Conservation (phyloP, 108 stramenopile genomes). For the Cyclotella choctawhatcheeana region DNA sequence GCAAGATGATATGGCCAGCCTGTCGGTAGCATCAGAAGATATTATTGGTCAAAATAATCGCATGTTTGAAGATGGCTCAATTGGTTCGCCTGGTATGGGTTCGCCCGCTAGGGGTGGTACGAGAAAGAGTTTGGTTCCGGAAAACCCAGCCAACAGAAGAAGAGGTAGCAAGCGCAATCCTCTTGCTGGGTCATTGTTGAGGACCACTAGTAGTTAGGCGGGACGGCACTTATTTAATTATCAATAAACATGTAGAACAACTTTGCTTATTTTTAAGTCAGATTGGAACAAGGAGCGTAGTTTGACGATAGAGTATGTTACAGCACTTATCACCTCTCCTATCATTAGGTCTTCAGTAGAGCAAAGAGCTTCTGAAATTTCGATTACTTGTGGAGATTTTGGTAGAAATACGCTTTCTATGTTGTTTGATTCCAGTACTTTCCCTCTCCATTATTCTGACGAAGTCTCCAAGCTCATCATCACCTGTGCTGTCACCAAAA, state of each 20-base stretch:
- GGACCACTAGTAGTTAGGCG: too few species aligned
- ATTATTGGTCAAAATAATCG: neutral
- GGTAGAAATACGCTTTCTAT: neutral
- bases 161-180: neutral
- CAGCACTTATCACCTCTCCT: neutral
- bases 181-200: too few species aligned
- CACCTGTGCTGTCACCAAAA: slow-evolving; percentile 26
- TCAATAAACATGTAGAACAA: too few species aligned
- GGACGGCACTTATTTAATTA: too few species aligned
- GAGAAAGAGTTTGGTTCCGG: neutral
- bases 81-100: too few species aligned
- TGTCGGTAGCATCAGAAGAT: slow-evolving; percentile 11
- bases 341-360: too few species aligned
- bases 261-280: too few species aligned
- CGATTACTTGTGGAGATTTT: too few species aligned
- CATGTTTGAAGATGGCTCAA: neutral
- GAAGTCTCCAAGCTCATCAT: slow-evolving; percentile 38
- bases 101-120: neutral
- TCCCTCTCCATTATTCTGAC: slow-evolving; percentile 26
- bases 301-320: too few species aligned
- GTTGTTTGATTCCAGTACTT: neutral
- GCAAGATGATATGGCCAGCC: slow-evolving; percentile 8
- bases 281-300: too few species aligned
- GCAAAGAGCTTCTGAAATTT: too few species aligned
- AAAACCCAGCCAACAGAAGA: neutral